These are phyloP conservation scores for Thermochaetoides thermophila DNA, from an alignment of 495 filamentous ascomycete genomes.

Conservation along the genomic window DNA sequence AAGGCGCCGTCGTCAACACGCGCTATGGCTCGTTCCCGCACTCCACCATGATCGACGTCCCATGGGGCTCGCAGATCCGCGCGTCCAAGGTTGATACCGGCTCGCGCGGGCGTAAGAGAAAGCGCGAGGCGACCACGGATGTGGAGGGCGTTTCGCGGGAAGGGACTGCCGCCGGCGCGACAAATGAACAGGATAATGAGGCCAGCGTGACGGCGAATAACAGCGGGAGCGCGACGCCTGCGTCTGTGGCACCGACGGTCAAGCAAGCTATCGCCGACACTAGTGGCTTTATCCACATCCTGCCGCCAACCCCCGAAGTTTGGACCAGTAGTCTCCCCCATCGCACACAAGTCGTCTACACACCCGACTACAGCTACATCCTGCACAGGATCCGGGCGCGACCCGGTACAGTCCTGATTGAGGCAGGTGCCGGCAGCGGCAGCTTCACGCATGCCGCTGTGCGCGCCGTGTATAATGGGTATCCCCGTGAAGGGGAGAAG, in stretches of 20 bases:
- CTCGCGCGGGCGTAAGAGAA: constrained; percentile 49
- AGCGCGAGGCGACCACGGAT: constrained; percentile 43
- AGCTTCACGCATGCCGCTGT: constrained; percentile 88
- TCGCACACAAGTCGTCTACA: constrained; percentile 94
- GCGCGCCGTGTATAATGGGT: constrained; percentile 77
- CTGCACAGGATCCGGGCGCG: constrained; percentile 71
- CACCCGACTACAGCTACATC: constrained; percentile 92
- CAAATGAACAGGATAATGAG: constrained; percentile 17
- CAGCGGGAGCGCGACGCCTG: constrained; percentile 11
- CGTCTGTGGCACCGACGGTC: too few relatives aligned
- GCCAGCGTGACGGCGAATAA: constrained; percentile 11
- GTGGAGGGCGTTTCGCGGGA: constrained; percentile 6
- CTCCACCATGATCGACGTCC: constrained; percentile 60
- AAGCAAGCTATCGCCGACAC: constrained; percentile 43
- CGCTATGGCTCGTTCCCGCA: constrained; percentile 93
- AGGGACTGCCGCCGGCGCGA: constrained; percentile 6
- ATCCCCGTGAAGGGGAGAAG: constrained; percentile 33
- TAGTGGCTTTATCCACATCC: constrained; percentile 78
- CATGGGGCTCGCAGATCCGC: constrained; percentile 83
- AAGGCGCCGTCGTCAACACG: constrained; percentile 79
- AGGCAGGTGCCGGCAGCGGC: constrained; percentile 88
- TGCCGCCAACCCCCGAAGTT: constrained; percentile 81
- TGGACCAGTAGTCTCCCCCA: constrained; percentile 89
- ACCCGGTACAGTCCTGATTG: constrained; percentile 69
- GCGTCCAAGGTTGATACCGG: constrained; percentile 86